These are phyloP conservation scores for Myriosclerotinia scirpicola DNA, from an alignment of 2,329 filamentous ascomycete genomes.

Conservation along the genomic window DNA sequence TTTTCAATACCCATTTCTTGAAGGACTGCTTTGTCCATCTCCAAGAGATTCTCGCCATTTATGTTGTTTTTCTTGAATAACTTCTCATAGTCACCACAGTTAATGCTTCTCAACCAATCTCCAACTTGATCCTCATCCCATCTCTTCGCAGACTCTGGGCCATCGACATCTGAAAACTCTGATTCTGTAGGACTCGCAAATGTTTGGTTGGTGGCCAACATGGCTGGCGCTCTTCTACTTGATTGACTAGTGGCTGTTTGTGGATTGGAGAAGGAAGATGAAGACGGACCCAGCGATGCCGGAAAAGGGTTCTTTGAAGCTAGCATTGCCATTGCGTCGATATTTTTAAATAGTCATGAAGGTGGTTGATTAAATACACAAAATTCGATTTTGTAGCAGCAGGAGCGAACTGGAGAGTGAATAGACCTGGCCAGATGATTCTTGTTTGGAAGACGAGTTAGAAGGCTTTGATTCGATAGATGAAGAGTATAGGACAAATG, in stretches of 20 bases:
- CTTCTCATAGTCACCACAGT: conserved; percentile 90
- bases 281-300: conserved; percentile 52
- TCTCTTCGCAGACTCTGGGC: conserved; percentile 71
- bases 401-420: conserved; percentile 14
- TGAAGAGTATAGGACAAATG: neutral
- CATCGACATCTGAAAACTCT: conserved; percentile 83
- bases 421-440: conserved; percentile 3
- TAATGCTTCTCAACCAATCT: conserved; percentile 87
- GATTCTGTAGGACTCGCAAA: conserved; percentile 84
- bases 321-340: conserved; percentile 67
- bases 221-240: conserved; percentile 53
- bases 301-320: conserved; percentile 73
- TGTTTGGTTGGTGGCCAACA: conserved; percentile 52
- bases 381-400: neutral
- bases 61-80: conserved; percentile 92
- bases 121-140: conserved; percentile 93
- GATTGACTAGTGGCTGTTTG: conserved; percentile 52
- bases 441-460: neutral
- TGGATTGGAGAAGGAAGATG: conserved; percentile 49
- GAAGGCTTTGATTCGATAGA: neutral
- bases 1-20: conserved; percentile 99
- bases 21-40: conserved; percentile 94
- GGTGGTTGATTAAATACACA: conserved; percentile 11
- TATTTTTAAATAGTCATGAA: conserved; percentile 34
- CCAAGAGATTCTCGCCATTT: conserved; percentile 92